phyloP scores from a whole-genome alignment of 495 filamentous ascomycete genomes.

The Physcia stellaris region DNA sequence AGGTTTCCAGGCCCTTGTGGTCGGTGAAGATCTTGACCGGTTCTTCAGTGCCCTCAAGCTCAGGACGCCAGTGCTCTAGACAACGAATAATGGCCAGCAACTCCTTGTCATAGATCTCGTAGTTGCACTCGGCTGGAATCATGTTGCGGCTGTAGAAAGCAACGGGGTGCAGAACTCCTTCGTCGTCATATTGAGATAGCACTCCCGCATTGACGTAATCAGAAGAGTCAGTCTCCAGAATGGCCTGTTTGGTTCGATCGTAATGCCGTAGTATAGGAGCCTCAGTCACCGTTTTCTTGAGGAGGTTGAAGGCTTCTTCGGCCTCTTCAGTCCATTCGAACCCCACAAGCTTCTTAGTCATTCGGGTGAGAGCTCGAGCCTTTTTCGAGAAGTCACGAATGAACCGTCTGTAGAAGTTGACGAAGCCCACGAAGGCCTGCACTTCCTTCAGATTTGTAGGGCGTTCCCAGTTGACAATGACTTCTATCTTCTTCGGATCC shows the following conservation, averaged over 20 bases:
- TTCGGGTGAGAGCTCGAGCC: conserved; percentile 6
- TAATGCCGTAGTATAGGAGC: conserved; percentile 17
- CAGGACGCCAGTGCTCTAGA: conserved; percentile 19
- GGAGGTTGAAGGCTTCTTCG: conserved; percentile 30
- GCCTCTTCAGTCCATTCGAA: conserved; percentile 4
- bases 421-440: conserved; percentile 19
- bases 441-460: conserved; percentile 12
- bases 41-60: conserved; percentile 12
- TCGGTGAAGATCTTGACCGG: conserved; percentile 12
- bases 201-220: too few species aligned
- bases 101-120: too few species aligned
- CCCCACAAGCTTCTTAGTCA: conserved; percentile 9
- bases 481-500: too few species aligned
- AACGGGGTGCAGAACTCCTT: too few species aligned
- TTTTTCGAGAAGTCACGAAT: conserved; percentile 17
- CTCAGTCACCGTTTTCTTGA: conserved; percentile 33
- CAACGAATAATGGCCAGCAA: conserved; percentile 22
- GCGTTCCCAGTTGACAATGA: too few species aligned
- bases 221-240: too few species aligned
- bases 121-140: too few species aligned
- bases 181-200: too few species aligned
- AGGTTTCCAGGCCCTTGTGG: conserved; percentile 16
- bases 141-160: too few species aligned
- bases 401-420: conserved; percentile 21
- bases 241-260: conserved; percentile 9